Percentiles rank a stretch among this genome's conserved stretches.
These are phyloP conservation scores for Ophiosphaerella narmari DNA, from an alignment of 2,329 filamentous ascomycete genomes.

Conservation along the genomic window DNA sequence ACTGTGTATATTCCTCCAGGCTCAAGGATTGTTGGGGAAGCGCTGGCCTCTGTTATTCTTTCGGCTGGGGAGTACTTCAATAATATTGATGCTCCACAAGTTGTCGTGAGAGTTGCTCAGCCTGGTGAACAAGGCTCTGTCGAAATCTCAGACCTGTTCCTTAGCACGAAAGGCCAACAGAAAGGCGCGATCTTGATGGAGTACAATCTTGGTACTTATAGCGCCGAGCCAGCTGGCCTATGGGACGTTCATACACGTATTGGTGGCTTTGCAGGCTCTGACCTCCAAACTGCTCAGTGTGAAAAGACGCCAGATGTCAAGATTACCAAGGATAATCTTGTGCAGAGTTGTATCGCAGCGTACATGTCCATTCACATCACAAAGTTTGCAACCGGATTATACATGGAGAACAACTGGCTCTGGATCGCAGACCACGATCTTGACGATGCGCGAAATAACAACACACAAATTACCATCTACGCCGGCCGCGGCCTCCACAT, in stretches of 20 bases:
- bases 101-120: constrained; percentile 69
- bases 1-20: constrained; percentile 66
- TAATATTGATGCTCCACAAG: constrained; percentile 60
- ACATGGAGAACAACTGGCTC: constrained; percentile 89
- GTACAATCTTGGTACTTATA: constrained; percentile 65
- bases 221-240: constrained; percentile 69
- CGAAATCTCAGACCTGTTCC: constrained; percentile 73
- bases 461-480: constrained; percentile 75
- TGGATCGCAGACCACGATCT: constrained; percentile 87
- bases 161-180: constrained; percentile 69
- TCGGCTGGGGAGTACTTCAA: constrained; percentile 63
- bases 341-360: constrained; percentile 70
- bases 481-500: constrained; percentile 82
- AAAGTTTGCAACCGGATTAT: constrained; percentile 61
- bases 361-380: constrained; percentile 62
- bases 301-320: constrained; percentile 70
- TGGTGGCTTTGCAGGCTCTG: constrained; percentile 77
- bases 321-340: constrained; percentile 55
- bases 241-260: constrained; percentile 90
- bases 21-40: constrained; percentile 81
- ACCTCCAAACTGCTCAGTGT: constrained; percentile 77
- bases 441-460: constrained; percentile 68
- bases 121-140: constrained; percentile 67
- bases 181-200: constrained; percentile 73
- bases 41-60: constrained; percentile 83